Evolutionary conservation across 2,329 filamentous ascomycete species (phyloP).

Genomic region (Chaetomiaceae sp.): DNA sequence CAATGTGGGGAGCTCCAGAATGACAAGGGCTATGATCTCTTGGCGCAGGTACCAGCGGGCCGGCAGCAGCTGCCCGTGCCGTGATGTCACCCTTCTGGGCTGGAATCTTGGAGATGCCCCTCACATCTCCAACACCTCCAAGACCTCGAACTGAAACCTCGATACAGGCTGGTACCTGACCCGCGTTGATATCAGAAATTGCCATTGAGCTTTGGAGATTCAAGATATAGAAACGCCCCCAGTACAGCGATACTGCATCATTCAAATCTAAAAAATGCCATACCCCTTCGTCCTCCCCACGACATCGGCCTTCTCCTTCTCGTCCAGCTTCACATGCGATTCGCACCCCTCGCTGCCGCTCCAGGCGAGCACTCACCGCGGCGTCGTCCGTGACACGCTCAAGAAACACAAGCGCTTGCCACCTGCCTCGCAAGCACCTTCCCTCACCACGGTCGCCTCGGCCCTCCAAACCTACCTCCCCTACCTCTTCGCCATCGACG

Average conservation of each 20-base stretch:
- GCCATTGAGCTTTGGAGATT: no score
- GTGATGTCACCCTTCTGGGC: constrained; percentile 18
- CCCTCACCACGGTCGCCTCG: constrained; percentile 65
- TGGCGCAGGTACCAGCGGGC: constrained; percentile 10
- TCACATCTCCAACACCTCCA: neutral
- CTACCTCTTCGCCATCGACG: constrained; percentile 73
- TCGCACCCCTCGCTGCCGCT: constrained; percentile 88
- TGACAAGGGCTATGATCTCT: no score
- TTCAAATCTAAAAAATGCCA: constrained; percentile 59
- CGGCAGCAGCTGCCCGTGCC: constrained; percentile 17
- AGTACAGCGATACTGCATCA: no score
- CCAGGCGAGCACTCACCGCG: constrained; percentile 75
- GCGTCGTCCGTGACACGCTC: constrained; percentile 74
- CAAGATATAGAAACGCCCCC: neutral
- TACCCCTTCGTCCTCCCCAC: constrained; percentile 86
- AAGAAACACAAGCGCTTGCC: constrained; percentile 89
- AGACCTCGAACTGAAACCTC: no score
- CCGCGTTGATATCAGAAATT: no score
- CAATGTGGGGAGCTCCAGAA: no score
- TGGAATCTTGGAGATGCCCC: neutral
- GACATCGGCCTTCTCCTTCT: constrained; percentile 81
- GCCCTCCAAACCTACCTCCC: constrained; percentile 75
- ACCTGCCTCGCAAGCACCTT: constrained; percentile 61
- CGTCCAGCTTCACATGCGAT: constrained; percentile 68
- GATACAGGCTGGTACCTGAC: no score